Evolutionary conservation across 305 asterid genomes (phyloP).

Genomic region (Euphrasia arctica): DNA sequence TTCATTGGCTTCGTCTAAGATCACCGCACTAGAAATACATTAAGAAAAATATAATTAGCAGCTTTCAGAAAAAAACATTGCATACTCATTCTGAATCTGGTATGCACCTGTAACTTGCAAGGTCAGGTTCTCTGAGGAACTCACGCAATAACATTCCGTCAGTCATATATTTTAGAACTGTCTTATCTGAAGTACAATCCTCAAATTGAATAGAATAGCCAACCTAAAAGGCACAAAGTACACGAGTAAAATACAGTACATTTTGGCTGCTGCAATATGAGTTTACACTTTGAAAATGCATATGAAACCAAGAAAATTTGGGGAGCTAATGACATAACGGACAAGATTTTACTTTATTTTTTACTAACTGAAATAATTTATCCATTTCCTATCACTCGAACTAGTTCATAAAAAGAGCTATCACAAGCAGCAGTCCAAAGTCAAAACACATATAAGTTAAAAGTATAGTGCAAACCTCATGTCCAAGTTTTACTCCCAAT

Average conservation of each 20-base stretch:
- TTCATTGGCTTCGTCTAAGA: slow-evolving; percentile 98
- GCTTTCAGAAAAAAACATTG: slow-evolving; percentile 19
- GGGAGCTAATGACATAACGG: slow-evolving; percentile 6
- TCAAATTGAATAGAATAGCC: slow-evolving; percentile 96
- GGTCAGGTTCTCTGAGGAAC: slow-evolving; percentile 92
- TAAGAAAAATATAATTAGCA: slow-evolving; percentile 15
- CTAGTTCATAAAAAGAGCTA: slow-evolving; percentile 3
- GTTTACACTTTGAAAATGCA: slow-evolving; percentile 5
- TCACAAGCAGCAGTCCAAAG: slow-evolving; percentile 9
- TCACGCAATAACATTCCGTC: slow-evolving; percentile 90
- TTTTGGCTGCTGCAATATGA: slow-evolving; percentile 20
- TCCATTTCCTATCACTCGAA: slow-evolving; percentile 10
- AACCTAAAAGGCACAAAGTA: slow-evolving; percentile 42
- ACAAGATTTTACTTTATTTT: background rate
- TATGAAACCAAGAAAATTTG: slow-evolving; percentile 4
- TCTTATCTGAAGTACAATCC: slow-evolving; percentile 90
- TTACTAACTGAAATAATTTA: slow-evolving; percentile 15
- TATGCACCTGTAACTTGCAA: slow-evolving; percentile 63
- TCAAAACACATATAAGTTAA: slow-evolving; percentile 20
- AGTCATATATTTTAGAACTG: slow-evolving; percentile 82
- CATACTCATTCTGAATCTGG: slow-evolving; percentile 10
- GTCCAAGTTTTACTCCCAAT: slow-evolving; percentile 98
- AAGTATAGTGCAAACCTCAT: slow-evolving; percentile 48
- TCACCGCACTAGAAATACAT: slow-evolving; percentile 55
- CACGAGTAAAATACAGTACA: slow-evolving; percentile 21